Conservation (phyloP, 768 basidiomycete genomes). For the Jaapia argillacea region DNA sequence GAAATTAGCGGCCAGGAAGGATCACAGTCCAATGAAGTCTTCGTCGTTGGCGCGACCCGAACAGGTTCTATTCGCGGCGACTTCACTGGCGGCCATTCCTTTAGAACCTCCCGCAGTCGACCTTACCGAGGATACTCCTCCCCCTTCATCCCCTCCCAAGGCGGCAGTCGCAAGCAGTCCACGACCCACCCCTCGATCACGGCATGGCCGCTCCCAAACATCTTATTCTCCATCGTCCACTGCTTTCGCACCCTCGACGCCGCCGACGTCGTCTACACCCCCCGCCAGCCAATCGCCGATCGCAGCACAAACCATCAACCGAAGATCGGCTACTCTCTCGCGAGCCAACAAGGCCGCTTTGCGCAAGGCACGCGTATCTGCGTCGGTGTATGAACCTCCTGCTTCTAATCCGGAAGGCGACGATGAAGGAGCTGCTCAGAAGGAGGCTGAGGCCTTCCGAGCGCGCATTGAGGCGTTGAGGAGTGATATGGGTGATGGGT, state of each 20-base stretch:
- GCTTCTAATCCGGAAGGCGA: conserved; percentile 15
- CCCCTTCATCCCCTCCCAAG: not conserved
- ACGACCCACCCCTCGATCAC: not conserved
- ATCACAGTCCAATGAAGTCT: not conserved
- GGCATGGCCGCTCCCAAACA: not conserved
- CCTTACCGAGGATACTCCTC: not conserved
- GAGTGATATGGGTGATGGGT: conserved; percentile 83
- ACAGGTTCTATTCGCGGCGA: not conserved
- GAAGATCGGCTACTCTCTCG: conserved; percentile 20
- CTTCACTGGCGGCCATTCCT: not conserved
- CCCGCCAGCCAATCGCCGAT: conserved; percentile 7
- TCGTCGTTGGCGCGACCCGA: not conserved
- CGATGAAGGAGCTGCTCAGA: conserved; percentile 23
- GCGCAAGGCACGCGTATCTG: conserved; percentile 44
- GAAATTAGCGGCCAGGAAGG: not conserved
- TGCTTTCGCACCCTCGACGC: not conserved
- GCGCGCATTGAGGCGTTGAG: conserved; percentile 73
- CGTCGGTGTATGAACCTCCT: conserved; percentile 56
- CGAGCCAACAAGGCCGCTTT: conserved; percentile 25
- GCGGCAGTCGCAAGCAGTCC: too few relatives aligned
- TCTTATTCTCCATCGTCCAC: not conserved
- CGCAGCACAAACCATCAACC: conserved; percentile 11
- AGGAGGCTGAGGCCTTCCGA: conserved; percentile 63
- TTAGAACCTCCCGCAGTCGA: not conserved
- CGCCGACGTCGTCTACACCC: not conserved